Conservation (phyloP, 768 basidiomycete species). For the Mycena albidolilacea region DNA sequence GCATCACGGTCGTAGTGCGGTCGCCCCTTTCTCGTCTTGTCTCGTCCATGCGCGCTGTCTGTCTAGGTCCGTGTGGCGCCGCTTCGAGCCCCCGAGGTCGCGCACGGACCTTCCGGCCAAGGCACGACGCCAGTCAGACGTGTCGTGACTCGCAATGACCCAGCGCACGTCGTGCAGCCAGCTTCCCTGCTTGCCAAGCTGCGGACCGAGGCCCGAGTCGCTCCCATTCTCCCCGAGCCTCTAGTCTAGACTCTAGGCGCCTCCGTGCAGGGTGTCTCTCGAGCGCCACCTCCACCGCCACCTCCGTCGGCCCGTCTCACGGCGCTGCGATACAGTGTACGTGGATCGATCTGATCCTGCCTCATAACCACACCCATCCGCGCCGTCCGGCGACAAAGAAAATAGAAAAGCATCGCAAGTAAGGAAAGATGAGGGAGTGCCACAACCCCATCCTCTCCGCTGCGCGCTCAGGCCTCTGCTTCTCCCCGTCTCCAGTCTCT, state of each 20-base stretch:
- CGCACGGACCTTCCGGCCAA: neutral
- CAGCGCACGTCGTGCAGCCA: neutral
- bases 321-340: too few species aligned
- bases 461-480: too few species aligned
- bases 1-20: neutral
- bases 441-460: too few species aligned
- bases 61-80: neutral
- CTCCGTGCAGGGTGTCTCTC: neutral
- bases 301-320: neutral
- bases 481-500: too few species aligned
- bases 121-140: neutral
- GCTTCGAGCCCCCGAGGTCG: neutral
- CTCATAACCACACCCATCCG: too few species aligned
- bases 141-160: neutral
- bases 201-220: constrained; percentile 5
- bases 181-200: neutral
- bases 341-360: too few species aligned
- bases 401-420: too few species aligned
- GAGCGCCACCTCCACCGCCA: neutral
- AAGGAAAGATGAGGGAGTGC: too few species aligned
- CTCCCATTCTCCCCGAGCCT: constrained; percentile 1
- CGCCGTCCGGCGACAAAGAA: too few species aligned
- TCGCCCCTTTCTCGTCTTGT: neutral
- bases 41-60: neutral
- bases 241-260: neutral